A percentile compares a stretch with the other conserved stretches of the same genome.
Evolutionary conservation across 2,329 filamentous ascomycete genomes (phyloP).

Genomic region (Colletotrichum sp.): DNA sequence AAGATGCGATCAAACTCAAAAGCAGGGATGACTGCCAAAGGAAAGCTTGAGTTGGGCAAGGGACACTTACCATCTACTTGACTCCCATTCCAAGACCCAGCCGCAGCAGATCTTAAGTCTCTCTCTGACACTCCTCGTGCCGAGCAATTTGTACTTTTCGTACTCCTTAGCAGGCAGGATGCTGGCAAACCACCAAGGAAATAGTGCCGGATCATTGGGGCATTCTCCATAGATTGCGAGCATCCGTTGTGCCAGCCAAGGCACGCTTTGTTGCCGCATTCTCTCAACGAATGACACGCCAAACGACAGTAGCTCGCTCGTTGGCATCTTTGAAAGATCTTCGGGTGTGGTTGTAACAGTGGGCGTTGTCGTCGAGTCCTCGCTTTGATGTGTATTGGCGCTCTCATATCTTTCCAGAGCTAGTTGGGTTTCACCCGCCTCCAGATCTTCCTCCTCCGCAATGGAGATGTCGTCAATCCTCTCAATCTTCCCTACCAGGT

Average conservation of each 20-base stretch:
- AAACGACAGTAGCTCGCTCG: conserved; percentile 70
- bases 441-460: conserved; percentile 78
- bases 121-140: conserved; percentile 77
- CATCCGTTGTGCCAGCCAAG: conserved; percentile 77
- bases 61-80: conserved; percentile 69
- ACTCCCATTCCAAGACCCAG: conserved; percentile 79
- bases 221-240: conserved; percentile 78
- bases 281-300: conserved; percentile 70
- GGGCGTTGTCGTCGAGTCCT: neutral
- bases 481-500: conserved; percentile 77
- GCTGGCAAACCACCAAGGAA: conserved; percentile 91
- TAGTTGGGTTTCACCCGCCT: conserved; percentile 66
- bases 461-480: conserved; percentile 82
- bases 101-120: conserved; percentile 81
- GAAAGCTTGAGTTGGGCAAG: neutral
- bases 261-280: conserved; percentile 71
- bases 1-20: neutral
- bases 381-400: conserved; percentile 10
- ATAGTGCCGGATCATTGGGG: conserved; percentile 75
- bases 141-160: conserved; percentile 80
- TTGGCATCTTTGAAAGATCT: conserved; percentile 65
- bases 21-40: neutral
- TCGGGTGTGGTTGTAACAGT: conserved; percentile 22
- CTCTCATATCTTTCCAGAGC: conserved; percentile 4
- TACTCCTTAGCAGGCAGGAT: conserved; percentile 78